Percentiles rank a stretch among this genome's conserved stretches.
Evolutionary conservation across 768 basidiomycete genomes (phyloP).

Genomic region (Hypholoma fasciculare): DNA sequence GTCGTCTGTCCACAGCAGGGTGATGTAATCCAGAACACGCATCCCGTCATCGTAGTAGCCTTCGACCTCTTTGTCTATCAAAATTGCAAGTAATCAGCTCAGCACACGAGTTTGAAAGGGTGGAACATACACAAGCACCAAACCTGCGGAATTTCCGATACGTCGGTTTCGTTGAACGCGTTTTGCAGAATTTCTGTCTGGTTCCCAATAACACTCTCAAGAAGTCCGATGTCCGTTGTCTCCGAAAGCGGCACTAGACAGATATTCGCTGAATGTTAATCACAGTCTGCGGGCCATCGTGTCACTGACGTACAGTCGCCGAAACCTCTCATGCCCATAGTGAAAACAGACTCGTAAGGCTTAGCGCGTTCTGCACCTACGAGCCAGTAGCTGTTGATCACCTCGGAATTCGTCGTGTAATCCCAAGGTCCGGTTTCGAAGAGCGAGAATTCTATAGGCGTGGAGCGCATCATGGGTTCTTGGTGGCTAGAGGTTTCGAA

Average conservation of each 20-base stretch:
- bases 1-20: constrained; percentile 71
- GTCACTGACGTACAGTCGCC: constrained; percentile 43
- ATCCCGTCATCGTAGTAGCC: constrained; percentile 66
- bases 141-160: constrained; percentile 59
- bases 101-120: neutral
- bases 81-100: neutral
- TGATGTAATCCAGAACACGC: constrained; percentile 64
- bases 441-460: constrained; percentile 62
- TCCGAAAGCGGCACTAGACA: constrained; percentile 51
- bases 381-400: constrained; percentile 63
- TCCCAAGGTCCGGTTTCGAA: constrained; percentile 64
- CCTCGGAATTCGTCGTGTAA: constrained; percentile 52
- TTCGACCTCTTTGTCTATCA: constrained; percentile 58
- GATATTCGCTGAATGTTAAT: neutral
- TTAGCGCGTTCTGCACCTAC: constrained; percentile 59
- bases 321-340: constrained; percentile 69
- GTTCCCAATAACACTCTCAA: constrained; percentile 56
- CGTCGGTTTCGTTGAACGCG: constrained; percentile 47
- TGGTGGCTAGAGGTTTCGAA: constrained; percentile 45
- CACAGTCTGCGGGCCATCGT: no score
- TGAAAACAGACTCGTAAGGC: constrained; percentile 62
- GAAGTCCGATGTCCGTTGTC: constrained; percentile 46
- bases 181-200: constrained; percentile 60
- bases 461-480: constrained; percentile 75
- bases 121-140: constrained; percentile 54